Percentiles rank a stretch among this genome's conserved stretches.
Evolutionary conservation across 225 moss, liverwort and hornwort genomes (phyloP).

Genomic region (Bryum argenteum): DNA sequence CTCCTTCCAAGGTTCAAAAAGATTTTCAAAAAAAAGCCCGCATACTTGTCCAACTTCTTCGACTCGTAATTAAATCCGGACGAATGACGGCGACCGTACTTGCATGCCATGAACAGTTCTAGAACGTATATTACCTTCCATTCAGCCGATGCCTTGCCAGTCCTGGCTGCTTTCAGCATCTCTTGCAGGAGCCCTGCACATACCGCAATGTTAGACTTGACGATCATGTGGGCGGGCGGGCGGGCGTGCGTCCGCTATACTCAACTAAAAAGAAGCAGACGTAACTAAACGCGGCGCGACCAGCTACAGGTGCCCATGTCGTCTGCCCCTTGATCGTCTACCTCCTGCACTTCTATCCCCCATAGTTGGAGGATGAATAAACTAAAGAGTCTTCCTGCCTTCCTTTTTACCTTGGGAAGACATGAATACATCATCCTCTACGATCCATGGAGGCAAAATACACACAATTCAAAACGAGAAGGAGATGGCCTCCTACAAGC

Average conservation of each 20-base stretch:
- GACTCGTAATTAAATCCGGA: not conserved
- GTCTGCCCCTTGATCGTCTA: not conserved
- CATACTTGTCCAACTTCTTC: not conserved
- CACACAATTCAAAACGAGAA: conserved; percentile 15
- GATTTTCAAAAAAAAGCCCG: not conserved
- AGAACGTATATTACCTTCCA: conserved; percentile 47
- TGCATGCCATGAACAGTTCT: conserved; percentile 7
- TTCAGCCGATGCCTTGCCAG: conserved; percentile 61
- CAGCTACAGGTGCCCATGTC: conserved; percentile 1
- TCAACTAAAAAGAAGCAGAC: conserved; percentile 5
- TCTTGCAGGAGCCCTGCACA: conserved; percentile 63
- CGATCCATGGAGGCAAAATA: conserved; percentile 12
- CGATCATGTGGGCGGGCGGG: not conserved
- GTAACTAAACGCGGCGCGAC: conserved; percentile 21
- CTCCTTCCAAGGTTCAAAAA: conserved; percentile 4
- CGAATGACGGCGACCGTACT: conserved; percentile 8
- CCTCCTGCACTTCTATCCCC: conserved; percentile 5
- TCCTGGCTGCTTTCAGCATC: conserved; percentile 61
- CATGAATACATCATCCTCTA: conserved; percentile 13
- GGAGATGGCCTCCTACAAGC: conserved; percentile 15
- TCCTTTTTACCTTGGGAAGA: conserved; percentile 2
- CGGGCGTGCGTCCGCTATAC: not conserved
- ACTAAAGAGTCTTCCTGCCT: conserved; percentile 2
- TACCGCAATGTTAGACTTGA: conserved; percentile 13
- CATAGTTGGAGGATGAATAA: not conserved